Conservation (phyloP, 2,329 filamentous ascomycete genomes). For the Blumeria graminis region DNA sequence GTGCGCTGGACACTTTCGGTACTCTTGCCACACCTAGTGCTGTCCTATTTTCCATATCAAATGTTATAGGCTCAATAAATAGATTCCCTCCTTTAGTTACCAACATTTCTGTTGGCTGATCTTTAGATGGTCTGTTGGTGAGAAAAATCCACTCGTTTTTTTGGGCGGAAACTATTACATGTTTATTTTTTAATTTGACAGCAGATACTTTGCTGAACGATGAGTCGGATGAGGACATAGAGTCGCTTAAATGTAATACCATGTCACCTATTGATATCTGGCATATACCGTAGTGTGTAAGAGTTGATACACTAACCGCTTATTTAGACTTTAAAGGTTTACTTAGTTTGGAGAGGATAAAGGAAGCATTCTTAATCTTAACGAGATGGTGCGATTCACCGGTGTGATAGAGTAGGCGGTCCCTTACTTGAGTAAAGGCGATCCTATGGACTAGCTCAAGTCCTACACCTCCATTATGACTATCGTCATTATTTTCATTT, state of each 20-base stretch:
- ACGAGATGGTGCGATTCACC: not conserved
- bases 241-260: not conserved
- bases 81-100: not conserved
- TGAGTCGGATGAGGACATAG: not conserved
- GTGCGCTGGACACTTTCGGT: too few species aligned
- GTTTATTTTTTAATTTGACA: not conserved
- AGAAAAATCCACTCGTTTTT: not conserved
- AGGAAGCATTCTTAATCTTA: not conserved
- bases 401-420: not conserved
- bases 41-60: not conserved
- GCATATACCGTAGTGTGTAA: not conserved
- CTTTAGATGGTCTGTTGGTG: not conserved
- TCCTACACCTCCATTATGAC: not conserved
- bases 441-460: not conserved
- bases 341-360: not conserved
- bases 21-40: too few species aligned
- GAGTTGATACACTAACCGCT: not conserved
- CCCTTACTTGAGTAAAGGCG: not conserved
- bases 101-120: not conserved
- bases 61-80: not conserved
- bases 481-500: not conserved
- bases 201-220: not conserved
- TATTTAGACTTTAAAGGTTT: not conserved
- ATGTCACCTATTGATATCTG: not conserved
- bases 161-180: not conserved